A percentile compares a stretch with the other conserved stretches of the same genome.
Evolutionary conservation across 257 asterid genomes (phyloP).

Genomic region (Nicotiana obtusifolia): DNA sequence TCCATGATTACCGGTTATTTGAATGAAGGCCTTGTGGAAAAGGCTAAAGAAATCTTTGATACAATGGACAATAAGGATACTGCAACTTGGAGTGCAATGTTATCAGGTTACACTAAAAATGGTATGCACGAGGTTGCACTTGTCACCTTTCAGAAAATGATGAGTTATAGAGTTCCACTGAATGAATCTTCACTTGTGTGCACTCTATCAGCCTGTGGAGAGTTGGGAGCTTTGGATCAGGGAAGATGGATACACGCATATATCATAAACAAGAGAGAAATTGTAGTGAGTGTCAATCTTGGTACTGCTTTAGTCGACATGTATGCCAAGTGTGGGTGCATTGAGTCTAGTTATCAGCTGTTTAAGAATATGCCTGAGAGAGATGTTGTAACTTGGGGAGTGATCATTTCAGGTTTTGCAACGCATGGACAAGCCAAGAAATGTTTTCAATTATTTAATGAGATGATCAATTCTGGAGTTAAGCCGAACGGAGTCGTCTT

Average conservation of each 20-base stretch:
- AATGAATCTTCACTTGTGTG: constrained; percentile 27
- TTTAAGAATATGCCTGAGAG: constrained; percentile 13
- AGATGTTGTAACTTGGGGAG: constrained; percentile 30
- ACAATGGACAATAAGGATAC: constrained; percentile 16
- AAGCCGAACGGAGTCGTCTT: constrained; percentile 20
- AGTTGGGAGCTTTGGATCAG: constrained; percentile 26
- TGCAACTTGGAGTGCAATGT: constrained; percentile 28
- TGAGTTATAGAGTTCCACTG: constrained; percentile 7
- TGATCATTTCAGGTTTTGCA: constrained; percentile 21
- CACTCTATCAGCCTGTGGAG: constrained; percentile 27
- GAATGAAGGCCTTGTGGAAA: constrained; percentile 11
- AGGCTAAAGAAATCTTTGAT: constrained; percentile 8
- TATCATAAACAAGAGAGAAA: not conserved
- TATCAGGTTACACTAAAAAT: constrained; percentile 26
- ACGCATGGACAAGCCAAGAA: constrained; percentile 17
- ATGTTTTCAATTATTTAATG: constrained; percentile 22
- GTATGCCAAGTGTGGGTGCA: constrained; percentile 33
- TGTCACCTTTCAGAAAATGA: constrained; percentile 20
- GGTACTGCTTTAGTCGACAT: constrained; percentile 25
- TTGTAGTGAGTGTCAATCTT: not conserved
- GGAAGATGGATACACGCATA: constrained; percentile 31
- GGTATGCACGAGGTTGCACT: constrained; percentile 16
- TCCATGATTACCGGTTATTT: constrained; percentile 22
- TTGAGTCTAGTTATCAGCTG: constrained; percentile 20
- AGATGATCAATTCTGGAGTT: constrained; percentile 14